A percentile compares a stretch with the other conserved stretches of the same genome.
Evolutionary conservation across 495 filamentous ascomycete species (phyloP).

Genomic region (Annulohypoxylon maeteangense): DNA sequence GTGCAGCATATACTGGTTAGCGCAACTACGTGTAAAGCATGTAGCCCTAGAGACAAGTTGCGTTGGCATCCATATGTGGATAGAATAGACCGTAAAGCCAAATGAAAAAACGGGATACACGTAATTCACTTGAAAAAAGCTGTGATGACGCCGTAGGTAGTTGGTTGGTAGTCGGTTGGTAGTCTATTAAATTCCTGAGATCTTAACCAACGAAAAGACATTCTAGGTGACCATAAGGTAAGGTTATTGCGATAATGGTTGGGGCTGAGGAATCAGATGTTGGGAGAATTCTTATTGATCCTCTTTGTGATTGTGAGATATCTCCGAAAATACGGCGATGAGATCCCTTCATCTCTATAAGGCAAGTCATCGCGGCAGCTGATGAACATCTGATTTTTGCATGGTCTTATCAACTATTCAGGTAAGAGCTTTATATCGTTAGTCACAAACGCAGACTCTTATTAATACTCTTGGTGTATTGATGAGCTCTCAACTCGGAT

Average conservation of each 20-base stretch:
- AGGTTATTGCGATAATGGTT: too few relatives aligned
- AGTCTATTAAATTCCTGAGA: not conserved
- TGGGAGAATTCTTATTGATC: too few relatives aligned
- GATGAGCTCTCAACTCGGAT: not conserved
- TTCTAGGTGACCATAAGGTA: too few relatives aligned
- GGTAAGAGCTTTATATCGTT: not conserved
- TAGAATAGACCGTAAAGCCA: not conserved
- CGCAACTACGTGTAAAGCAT: constrained; percentile 1
- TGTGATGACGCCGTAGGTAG: not conserved
- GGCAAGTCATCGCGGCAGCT: not conserved
- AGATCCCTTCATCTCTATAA: not conserved
- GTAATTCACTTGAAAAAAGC: not conserved
- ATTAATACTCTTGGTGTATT: not conserved
- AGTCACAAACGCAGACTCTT: not conserved
- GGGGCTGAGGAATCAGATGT: too few relatives aligned
- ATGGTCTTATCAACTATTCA: not conserved
- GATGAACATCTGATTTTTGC: not conserved
- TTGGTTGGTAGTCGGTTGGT: not conserved
- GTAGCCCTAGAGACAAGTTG: not conserved
- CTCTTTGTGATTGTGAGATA: not conserved
- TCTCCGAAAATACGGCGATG: not conserved
- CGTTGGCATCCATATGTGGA: not conserved
- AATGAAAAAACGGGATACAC: not conserved
- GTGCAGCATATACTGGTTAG: not conserved
- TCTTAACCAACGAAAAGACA: too few relatives aligned